phyloP scores from a whole-genome alignment of 116 monocot genomes.

The Dioscorea cayenensis region DNA sequence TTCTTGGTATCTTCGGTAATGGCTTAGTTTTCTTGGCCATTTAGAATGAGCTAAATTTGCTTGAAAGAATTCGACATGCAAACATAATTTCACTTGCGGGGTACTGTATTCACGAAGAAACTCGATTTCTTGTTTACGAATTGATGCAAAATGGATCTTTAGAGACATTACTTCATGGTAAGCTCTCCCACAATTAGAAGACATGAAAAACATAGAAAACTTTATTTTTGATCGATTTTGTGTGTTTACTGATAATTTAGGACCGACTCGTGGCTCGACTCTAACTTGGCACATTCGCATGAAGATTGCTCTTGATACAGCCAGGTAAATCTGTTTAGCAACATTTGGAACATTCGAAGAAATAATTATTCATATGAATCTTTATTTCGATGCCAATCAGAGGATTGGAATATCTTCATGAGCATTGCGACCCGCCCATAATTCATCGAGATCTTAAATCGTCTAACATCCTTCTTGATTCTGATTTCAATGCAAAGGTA shows the following conservation, averaged over 20 bases:
- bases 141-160: conserved; percentile 91
- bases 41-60: conserved; percentile 87
- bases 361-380: background rate
- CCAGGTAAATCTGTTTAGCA: conserved; percentile 39
- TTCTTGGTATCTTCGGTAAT: background rate
- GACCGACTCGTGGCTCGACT: conserved; percentile 63
- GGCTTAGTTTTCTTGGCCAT: conserved; percentile 3
- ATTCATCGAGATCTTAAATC: conserved; percentile 91
- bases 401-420: conserved; percentile 88
- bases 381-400: conserved; percentile 20
- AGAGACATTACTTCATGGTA: conserved; percentile 84
- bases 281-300: conserved; percentile 85
- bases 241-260: conserved; percentile 19
- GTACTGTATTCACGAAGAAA: conserved; percentile 57
- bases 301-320: conserved; percentile 91
- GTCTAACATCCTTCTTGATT: conserved; percentile 95
- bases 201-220: background rate
- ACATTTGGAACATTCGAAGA: background rate
- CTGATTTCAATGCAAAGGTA: conserved; percentile 78
- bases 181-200: background rate
- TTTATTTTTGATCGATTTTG: background rate
- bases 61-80: conserved; percentile 74
- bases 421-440: conserved; percentile 69
- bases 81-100: conserved; percentile 85
- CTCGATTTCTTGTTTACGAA: conserved; percentile 79